A percentile compares a stretch with the other conserved stretches of the same genome.
These are phyloP conservation scores for Fusarium bactridioides DNA, from an alignment of 2,329 filamentous ascomycete species.

Conservation along the genomic window DNA sequence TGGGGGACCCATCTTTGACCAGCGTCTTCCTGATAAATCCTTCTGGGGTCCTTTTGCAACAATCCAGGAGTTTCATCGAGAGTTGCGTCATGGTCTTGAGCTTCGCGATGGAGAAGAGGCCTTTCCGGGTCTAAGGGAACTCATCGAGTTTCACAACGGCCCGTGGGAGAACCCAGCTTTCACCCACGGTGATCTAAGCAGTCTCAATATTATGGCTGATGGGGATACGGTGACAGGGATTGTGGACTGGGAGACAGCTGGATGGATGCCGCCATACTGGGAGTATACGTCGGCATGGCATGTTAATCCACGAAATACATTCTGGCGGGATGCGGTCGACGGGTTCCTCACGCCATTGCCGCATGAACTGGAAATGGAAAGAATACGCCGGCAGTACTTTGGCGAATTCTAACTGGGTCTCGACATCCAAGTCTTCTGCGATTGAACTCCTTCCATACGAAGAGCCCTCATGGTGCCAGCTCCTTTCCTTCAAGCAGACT, in stretches of 20 bases:
- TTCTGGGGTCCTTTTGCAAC: constrained; percentile 41
- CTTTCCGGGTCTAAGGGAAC: not conserved
- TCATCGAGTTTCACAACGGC: constrained; percentile 33
- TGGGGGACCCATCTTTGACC: constrained; percentile 36
- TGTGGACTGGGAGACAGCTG: constrained; percentile 47
- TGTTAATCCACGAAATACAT: constrained; percentile 24
- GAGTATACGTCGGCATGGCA: constrained; percentile 41
- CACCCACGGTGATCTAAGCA: constrained; percentile 56
- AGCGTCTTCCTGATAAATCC: constrained; percentile 24
- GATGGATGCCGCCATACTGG: constrained; percentile 48
- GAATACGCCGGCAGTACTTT: constrained; percentile 23
- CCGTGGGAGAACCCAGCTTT: constrained; percentile 43
- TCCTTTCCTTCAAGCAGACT: constrained; percentile 42
- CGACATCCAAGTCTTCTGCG: too few relatives aligned
- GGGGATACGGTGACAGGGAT: constrained; percentile 55
- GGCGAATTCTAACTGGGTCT: constrained; percentile 5
- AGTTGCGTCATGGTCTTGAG: constrained; percentile 18
- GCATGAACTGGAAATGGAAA: constrained; percentile 31
- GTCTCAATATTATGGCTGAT: constrained; percentile 52
- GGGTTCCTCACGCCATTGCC: constrained; percentile 19
- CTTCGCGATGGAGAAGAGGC: not conserved
- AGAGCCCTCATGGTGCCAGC: not conserved
- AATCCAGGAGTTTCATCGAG: constrained; percentile 40
- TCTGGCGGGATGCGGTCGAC: constrained; percentile 33
- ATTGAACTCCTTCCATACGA: not conserved